These are phyloP conservation scores for Eucalyptus guilfoylei DNA, from an alignment of 345 rosid genomes.

Conservation along the genomic window DNA sequence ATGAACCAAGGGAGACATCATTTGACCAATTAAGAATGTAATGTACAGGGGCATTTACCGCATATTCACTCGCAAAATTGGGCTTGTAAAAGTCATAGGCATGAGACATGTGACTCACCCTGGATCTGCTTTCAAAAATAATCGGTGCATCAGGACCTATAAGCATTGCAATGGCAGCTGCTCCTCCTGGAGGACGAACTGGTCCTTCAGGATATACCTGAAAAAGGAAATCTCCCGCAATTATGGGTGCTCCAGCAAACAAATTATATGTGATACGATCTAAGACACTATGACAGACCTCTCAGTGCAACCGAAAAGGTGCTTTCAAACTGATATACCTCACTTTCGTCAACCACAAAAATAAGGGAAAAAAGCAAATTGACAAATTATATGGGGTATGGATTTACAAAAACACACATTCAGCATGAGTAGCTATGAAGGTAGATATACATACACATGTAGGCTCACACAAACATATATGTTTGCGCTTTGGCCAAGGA, in stretches of 20 bases:
- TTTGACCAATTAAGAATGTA: neutral
- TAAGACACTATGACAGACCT: neutral
- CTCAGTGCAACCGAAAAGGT: neutral
- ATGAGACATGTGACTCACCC: slow-evolving; percentile 96
- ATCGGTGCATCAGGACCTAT: slow-evolving; percentile 95
- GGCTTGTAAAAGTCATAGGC: slow-evolving; percentile 99
- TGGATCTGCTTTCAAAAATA: slow-evolving; percentile 75
- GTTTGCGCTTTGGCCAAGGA: neutral
- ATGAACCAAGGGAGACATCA: neutral
- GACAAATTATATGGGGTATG: neutral
- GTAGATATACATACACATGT: neutral
- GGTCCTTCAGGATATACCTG: slow-evolving; percentile 99
- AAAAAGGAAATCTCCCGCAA: neutral
- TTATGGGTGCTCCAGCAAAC: neutral
- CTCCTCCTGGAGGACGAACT: slow-evolving; percentile 98
- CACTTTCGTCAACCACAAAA: neutral
- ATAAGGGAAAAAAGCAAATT: neutral
- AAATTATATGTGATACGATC: neutral
- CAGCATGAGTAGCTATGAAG: neutral
- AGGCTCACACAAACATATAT: neutral
- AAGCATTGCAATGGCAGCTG: slow-evolving; percentile 88
- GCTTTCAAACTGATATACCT: neutral
- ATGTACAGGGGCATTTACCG: slow-evolving; percentile 30
- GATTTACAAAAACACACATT: neutral
- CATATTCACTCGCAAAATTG: slow-evolving; percentile 97